A percentile compares a stretch with the other conserved stretches of the same genome.
Conservation (phyloP, 768 basidiomycete species). For the Coprinopsis sp. region DNA sequence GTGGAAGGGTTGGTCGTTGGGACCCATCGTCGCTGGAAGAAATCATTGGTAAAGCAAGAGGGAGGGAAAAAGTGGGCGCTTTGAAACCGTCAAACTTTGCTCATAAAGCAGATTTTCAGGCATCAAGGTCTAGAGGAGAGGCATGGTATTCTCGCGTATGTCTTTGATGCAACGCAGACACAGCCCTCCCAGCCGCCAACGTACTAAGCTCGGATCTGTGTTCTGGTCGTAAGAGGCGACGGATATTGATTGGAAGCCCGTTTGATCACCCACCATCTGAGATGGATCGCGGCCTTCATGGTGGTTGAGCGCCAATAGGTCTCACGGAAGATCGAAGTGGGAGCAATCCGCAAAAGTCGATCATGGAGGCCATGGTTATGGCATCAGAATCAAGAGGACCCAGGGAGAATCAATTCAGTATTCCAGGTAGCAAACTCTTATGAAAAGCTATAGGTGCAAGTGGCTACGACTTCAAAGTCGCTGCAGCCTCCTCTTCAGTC, state of each 20-base stretch:
- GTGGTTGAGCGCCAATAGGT: constrained; percentile 1
- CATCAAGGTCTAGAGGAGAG: not conserved
- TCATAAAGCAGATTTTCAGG: constrained; percentile 5
- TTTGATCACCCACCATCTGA: constrained; percentile 8
- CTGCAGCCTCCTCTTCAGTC: constrained; percentile 49
- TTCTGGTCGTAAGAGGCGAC: constrained; percentile 1
- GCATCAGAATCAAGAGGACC: constrained; percentile 8
- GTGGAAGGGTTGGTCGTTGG: constrained; percentile 58
- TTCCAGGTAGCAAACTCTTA: constrained; percentile 6
- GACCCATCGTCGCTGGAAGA: not conserved
- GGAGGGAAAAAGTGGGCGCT: constrained; percentile 5
- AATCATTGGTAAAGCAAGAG: constrained; percentile 6
- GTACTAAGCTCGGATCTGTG: not conserved
- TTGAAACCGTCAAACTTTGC: not conserved
- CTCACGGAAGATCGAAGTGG: constrained; percentile 6
- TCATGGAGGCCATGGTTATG: not conserved
- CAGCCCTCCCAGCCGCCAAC: constrained; percentile 1
- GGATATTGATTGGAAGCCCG: constrained; percentile 3
- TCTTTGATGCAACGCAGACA: constrained; percentile 10
- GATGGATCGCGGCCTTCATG: constrained; percentile 4
- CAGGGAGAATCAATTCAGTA: constrained; percentile 2
- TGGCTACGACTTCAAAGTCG: constrained; percentile 1
- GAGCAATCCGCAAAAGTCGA: constrained; percentile 6
- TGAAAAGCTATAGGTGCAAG: too few relatives aligned
- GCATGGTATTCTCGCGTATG: not conserved